phyloP scores from a whole-genome alignment of 306 rosid genomes.

The Quercus robur region DNA sequence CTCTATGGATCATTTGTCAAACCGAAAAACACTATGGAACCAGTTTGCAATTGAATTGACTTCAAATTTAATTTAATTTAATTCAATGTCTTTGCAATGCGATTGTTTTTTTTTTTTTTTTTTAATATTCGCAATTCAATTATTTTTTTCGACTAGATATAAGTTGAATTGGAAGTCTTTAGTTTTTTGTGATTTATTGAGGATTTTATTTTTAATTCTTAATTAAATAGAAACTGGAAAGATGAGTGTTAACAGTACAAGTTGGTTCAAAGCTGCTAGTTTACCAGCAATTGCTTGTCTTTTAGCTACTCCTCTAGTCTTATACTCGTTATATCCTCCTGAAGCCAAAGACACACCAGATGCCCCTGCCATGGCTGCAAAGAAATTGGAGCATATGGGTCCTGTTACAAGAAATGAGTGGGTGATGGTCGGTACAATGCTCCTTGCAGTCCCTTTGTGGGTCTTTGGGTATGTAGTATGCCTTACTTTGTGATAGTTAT shows the following conservation, averaged over 20 bases:
- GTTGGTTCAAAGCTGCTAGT: conserved; percentile 92
- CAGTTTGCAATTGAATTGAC: neutral
- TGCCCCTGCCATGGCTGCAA: conserved; percentile 88
- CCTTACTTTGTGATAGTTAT: neutral
- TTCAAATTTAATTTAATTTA: neutral
- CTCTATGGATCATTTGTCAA: neutral
- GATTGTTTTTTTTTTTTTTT: neutral
- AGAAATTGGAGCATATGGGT: conserved; percentile 80
- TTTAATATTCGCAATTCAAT: neutral
- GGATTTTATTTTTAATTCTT: neutral
- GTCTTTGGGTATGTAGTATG: conserved; percentile 70
- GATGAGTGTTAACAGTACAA: neutral
- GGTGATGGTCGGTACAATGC: conserved; percentile 89
- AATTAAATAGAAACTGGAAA: neutral
- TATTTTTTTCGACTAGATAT: neutral
- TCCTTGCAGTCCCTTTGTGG: conserved; percentile 92
- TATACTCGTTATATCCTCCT: conserved; percentile 85
- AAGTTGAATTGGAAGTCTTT: neutral
- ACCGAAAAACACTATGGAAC: neutral
- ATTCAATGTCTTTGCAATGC: neutral
- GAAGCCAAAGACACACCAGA: conserved; percentile 94
- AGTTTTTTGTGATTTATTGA: neutral
- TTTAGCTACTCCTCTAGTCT: conserved; percentile 70
- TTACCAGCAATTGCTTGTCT: conserved; percentile 70
- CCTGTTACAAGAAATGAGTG: conserved; percentile 71